Percentiles rank a stretch among this genome's conserved stretches.
These are phyloP conservation scores for Psilocybe cyanescens DNA, from an alignment of 768 basidiomycete species.

Conservation along the genomic window DNA sequence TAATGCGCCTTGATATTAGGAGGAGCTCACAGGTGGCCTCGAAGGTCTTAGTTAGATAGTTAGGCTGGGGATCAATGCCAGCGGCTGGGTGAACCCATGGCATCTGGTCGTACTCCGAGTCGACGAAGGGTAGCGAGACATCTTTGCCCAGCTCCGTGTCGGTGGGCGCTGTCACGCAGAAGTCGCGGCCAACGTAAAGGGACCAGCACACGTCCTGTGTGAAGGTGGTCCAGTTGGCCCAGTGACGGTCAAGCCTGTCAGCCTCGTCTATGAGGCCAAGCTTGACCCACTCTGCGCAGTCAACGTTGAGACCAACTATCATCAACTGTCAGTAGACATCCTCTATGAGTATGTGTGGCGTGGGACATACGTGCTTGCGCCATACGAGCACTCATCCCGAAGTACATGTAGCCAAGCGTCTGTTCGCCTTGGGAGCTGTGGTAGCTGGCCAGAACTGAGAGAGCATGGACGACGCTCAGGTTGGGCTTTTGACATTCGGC, in stretches of 20 bases:
- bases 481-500: conserved; percentile 49
- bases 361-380: conserved; percentile 57
- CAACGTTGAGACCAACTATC: conserved; percentile 58
- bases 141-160: conserved; percentile 33
- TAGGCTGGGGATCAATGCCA: conserved; percentile 43
- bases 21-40: conserved; percentile 52
- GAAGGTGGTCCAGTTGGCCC: conserved; percentile 64
- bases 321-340: neutral
- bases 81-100: conserved; percentile 47
- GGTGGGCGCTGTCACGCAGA: conserved; percentile 44
- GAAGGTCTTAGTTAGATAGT: conserved; percentile 49
- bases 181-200: conserved; percentile 67
- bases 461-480: conserved; percentile 46
- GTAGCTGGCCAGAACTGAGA: conserved; percentile 46
- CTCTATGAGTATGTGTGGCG: neutral
- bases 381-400: conserved; percentile 60
- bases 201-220: conserved; percentile 70
- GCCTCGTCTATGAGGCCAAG: conserved; percentile 52
- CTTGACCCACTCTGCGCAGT: conserved; percentile 61
- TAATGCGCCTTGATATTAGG: conserved; percentile 51
- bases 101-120: conserved; percentile 51
- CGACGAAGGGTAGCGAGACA: conserved; percentile 52
- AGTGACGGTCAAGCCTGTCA: conserved; percentile 60
- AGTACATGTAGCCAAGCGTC: conserved; percentile 50
- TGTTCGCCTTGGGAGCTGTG: conserved; percentile 52